These are phyloP conservation scores for Ottelia alismoides DNA, from an alignment of 106 monocot species.

Conservation along the genomic window DNA sequence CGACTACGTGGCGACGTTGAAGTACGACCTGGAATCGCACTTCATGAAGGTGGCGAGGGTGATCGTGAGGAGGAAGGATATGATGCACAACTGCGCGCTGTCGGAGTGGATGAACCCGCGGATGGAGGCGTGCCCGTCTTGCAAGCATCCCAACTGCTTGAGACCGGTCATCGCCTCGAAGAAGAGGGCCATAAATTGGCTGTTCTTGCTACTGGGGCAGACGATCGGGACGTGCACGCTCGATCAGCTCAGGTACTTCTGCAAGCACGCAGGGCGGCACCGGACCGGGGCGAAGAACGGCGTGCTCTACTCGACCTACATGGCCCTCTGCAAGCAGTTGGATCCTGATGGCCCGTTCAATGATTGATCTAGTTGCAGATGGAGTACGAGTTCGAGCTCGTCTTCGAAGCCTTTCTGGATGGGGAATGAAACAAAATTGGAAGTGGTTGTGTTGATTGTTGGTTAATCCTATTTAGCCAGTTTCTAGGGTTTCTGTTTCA, in stretches of 20 bases:
- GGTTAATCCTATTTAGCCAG: no score
- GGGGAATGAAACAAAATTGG: no score
- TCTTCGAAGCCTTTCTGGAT: no score
- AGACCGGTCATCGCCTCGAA: constrained; percentile 14
- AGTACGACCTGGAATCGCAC: constrained; percentile 5
- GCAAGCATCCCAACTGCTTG: constrained; percentile 14
- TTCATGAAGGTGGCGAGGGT: constrained; percentile 9
- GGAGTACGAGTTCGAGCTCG: no score
- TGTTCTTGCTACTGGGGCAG: constrained; percentile 39
- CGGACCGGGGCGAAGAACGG: constrained; percentile 28
- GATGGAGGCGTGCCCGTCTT: constrained; percentile 10
- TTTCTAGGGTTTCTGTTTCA: no score
- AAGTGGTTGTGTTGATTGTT: no score
- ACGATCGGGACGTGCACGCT: constrained; percentile 20
- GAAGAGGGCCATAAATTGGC: constrained; percentile 31
- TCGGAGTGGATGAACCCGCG: constrained; percentile 18
- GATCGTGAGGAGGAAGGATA: background rate
- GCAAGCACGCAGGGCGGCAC: constrained; percentile 16
- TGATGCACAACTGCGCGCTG: constrained; percentile 17
- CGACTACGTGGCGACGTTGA: background rate
- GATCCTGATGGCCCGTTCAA: constrained; percentile 11
- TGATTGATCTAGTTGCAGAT: background rate
- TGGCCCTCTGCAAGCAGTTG: constrained; percentile 25
- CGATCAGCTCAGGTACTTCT: constrained; percentile 34
- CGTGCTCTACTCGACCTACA: constrained; percentile 15